Percentiles rank a stretch among this genome's conserved stretches.
These are phyloP conservation scores for Botryotinia convoluta DNA, from an alignment of 2,329 filamentous ascomycete species.

Conservation along the genomic window DNA sequence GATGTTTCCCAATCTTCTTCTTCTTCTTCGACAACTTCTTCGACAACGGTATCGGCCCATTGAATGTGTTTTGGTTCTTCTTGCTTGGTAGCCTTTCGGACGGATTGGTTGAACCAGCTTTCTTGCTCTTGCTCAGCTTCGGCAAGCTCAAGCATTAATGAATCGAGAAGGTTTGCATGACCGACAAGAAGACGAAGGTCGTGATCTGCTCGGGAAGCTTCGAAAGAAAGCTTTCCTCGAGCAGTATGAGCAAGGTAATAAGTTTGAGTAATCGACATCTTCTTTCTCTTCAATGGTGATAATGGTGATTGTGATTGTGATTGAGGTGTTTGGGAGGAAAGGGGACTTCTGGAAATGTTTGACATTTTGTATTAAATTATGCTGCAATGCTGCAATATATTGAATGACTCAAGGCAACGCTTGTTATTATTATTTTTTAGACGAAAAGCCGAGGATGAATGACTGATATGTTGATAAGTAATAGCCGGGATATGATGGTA, in stretches of 20 bases:
- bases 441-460: slow-evolving; percentile 31
- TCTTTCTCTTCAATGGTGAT: slow-evolving; percentile 57
- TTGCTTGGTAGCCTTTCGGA: slow-evolving; percentile 65
- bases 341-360: slow-evolving; percentile 29
- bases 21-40: slow-evolving; percentile 49
- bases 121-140: slow-evolving; percentile 95
- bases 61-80: slow-evolving; percentile 69
- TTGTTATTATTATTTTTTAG: slow-evolving; percentile 25
- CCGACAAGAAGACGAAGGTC: slow-evolving; percentile 93
- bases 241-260: slow-evolving; percentile 98
- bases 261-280: slow-evolving; percentile 97
- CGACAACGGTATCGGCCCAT: slow-evolving; percentile 78
- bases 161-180: slow-evolving; percentile 97
- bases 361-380: slow-evolving; percentile 33
- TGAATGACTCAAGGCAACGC: slow-evolving; percentile 34
- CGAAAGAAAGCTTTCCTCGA: slow-evolving; percentile 88
- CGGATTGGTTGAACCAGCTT: slow-evolving; percentile 95
- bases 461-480: slow-evolving; percentile 20
- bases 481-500: slow-evolving; percentile 13
- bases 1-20: slow-evolving; percentile 70
- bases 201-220: slow-evolving; percentile 89
- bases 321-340: slow-evolving; percentile 22
- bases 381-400: slow-evolving; percentile 21
- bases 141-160: slow-evolving; percentile 86
- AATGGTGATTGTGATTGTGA: slow-evolving; percentile 27